Evolutionary conservation across 805 yeast species (phyloP), one percentile per base, ranked within the genome.

Genomic region (Saccharomycopsis schoenii): DNA sequence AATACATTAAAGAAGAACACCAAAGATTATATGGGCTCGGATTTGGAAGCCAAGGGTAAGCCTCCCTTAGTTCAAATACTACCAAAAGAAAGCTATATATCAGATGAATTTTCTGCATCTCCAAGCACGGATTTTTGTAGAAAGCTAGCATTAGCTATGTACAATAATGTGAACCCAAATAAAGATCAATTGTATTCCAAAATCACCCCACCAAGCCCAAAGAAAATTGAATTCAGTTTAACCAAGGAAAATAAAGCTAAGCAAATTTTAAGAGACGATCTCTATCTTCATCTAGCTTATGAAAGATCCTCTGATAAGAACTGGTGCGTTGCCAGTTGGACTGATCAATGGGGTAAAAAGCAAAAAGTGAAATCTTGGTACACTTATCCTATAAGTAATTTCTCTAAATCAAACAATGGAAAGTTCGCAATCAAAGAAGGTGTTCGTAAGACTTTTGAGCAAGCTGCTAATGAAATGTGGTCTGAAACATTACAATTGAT

Each of bases 241-340:
- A 72, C 79, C 1, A 76, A 72, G 61, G 63, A 71, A 2, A 68
- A 75, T 2, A 67, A 72, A 34, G 72, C 75, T 1, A 67, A 73
- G 17, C 69, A 71, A 36, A 68, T 84, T 8, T 70, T 80, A 55
- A 74, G 78, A n/a, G 88, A 86, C 62, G 97, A 91, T 67, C 77
- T 88, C 0, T 88, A 83, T 66, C 76, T 93, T 24, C 98, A 94
- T 69, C 77, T 94, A 11, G 90, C 96, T 0, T 93, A 92, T 67
- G 89, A 90, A 37, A 72, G 96, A 58, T 86, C 96, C 0, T 76
- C 81, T 2, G 96, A 92, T 70, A 84, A 83, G 63, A 83, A 82
- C 60, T 93, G 97, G 97, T 78, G 90, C 54, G 83, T 85, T 24
- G 96, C 89, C 0, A 86, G 96, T 0, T 90, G 97, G 96, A 79